These are phyloP conservation scores for Aspergillus aculeatinus DNA, from an alignment of 2,329 filamentous ascomycete genomes.

Conservation along the genomic window DNA sequence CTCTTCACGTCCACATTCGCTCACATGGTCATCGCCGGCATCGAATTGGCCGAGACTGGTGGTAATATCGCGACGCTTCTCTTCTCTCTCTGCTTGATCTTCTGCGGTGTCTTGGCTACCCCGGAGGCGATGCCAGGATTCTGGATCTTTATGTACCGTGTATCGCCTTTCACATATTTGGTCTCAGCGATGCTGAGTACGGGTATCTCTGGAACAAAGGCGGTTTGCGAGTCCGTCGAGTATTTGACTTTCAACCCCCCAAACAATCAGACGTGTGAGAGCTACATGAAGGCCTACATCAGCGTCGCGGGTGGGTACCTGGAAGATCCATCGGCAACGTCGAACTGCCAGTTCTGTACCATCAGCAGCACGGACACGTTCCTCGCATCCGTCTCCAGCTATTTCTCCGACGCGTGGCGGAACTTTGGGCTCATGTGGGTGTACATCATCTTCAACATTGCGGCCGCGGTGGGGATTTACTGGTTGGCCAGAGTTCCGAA, in stretches of 20 bases:
- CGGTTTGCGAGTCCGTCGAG: constrained; percentile 31
- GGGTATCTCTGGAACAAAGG: constrained; percentile 30
- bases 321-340: constrained; percentile 44
- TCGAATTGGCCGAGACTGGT: constrained; percentile 67
- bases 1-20: constrained; percentile 70
- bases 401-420: constrained; percentile 56
- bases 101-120: constrained; percentile 54
- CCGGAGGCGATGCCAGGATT: constrained; percentile 62
- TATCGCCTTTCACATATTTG: constrained; percentile 65
- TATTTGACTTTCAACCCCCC: constrained; percentile 48
- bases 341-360: constrained; percentile 51
- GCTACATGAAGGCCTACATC: constrained; percentile 49
- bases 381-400: constrained; percentile 42
- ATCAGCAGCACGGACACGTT: constrained; percentile 48
- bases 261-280: constrained; percentile 58
- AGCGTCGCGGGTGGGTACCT: constrained; percentile 40
- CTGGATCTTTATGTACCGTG: constrained; percentile 75
- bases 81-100: constrained; percentile 58
- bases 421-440: constrained; percentile 70
- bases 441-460: constrained; percentile 63
- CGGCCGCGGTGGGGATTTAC: constrained; percentile 58
- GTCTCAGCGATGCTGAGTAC: constrained; percentile 46
- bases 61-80: constrained; percentile 62
- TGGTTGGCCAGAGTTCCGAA: constrained; percentile 59
- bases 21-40: constrained; percentile 68